Evolutionary conservation across 2,329 filamentous ascomycete species (phyloP), one percentile per base, ranked within the genome.

Genomic region (Aspergillus luchuensis): DNA sequence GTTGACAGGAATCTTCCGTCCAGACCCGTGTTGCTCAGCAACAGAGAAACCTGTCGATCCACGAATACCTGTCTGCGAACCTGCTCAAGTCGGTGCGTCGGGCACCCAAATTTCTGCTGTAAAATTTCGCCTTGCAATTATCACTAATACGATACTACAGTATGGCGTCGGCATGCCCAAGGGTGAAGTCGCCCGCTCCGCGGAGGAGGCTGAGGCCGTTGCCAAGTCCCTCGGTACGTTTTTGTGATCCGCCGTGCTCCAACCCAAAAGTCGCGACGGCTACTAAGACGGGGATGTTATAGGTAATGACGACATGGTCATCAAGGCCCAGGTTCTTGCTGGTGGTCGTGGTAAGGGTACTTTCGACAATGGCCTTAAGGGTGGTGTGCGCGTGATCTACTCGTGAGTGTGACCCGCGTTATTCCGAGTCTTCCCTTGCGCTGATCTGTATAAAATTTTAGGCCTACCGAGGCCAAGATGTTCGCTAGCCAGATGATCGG

Each of bases 401-500:
- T 98, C 94, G 84, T 88, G 80, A 73, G 85, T 76, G 50, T 36
- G 36, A 43, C 13, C 25, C 13, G 47, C 25, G 23, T 36, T 38
- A 28, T 39, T 52, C 45, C 39, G 58, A 64, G n/a, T 17, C 10
- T 25, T 50, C 63, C 30, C 52, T 64, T 68, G 55, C 67, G 57
- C 25, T 52, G 49, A 45, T 19, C 41, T 41, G 39, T 50, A 36
- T 47, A 19, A 38, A 55, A 33, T 54, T 61, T 23, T 62, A 88
- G 86, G 63, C 91, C 95, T 62, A 93, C 92, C 72, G 87, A 89
- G 85, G 95, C 95, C 76, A 91, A 92, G 85, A 97, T 98, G 88
- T 97, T 99, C 78, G 94, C 95, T 71, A 87, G 94, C 71, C 93
- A 99, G 85, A 99, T 99, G 95, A 98, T 99, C 81, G 95, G 95